A percentile compares a stretch with the other conserved stretches of the same genome.
phyloP scores from a whole-genome alignment of 2,329 filamentous ascomycete species.

The Neospermospora avenae region DNA sequence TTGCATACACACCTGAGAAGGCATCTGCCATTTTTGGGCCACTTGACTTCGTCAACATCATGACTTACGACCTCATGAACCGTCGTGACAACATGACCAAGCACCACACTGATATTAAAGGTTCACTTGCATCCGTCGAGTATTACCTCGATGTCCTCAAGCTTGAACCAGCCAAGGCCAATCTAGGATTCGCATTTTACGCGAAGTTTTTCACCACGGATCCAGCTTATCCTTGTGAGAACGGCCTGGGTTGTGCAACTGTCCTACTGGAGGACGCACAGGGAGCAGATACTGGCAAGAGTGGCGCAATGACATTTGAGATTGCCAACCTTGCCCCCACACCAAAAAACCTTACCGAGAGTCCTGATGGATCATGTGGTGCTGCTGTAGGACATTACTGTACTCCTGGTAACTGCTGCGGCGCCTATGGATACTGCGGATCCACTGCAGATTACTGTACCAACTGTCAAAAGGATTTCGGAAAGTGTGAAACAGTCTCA shows the following conservation, averaged over 20 bases:
- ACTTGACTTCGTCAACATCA: conserved; percentile 66
- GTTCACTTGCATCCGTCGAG: conserved; percentile 52
- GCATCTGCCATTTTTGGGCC: conserved; percentile 54
- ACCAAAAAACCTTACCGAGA: conserved; percentile 18
- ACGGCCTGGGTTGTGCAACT: conserved; percentile 53
- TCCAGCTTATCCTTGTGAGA: conserved; percentile 37
- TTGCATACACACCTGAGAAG: conserved; percentile 59
- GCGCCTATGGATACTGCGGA: conserved; percentile 15
- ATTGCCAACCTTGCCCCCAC: conserved; percentile 38
- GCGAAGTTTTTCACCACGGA: conserved; percentile 59
- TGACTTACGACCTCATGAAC: conserved; percentile 71
- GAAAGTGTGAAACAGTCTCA: conserved; percentile 3
- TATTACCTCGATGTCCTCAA: conserved; percentile 52
- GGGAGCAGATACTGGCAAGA: conserved; percentile 49
- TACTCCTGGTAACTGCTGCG: conserved; percentile 14
- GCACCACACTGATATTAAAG: conserved; percentile 60
- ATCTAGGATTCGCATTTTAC: conserved; percentile 65
- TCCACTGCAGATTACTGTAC: conserved; percentile 9
- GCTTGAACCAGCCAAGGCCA: conserved; percentile 49
- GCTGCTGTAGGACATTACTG: conserved; percentile 11
- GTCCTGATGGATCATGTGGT: conserved; percentile 17
- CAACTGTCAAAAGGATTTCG: conserved; percentile 15
- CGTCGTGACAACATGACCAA: conserved; percentile 60
- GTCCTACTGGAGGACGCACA: conserved; percentile 53
- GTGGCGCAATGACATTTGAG: conserved; percentile 19